phyloP scores from a whole-genome alignment of 768 basidiomycete species.

The Amanita rimosa region DNA sequence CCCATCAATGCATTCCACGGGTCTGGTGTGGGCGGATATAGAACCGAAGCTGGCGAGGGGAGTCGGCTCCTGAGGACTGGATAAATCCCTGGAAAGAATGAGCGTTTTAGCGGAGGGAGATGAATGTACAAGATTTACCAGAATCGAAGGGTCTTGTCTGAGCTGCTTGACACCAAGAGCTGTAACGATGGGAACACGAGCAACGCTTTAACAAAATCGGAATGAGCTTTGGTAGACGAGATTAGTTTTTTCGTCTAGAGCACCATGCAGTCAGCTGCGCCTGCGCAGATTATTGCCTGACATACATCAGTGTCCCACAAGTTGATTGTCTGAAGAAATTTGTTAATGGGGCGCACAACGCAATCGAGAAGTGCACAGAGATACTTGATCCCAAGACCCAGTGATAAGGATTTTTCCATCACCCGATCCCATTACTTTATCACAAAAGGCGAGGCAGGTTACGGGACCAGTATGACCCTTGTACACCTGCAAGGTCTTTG shows the following conservation, averaged over 20 bases:
- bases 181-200: constrained; percentile 54
- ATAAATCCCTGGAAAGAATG: constrained; percentile 47
- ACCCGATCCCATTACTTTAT: constrained; percentile 25
- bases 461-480: constrained; percentile 86
- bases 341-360: not conserved
- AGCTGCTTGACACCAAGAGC: constrained; percentile 76
- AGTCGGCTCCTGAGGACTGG: constrained; percentile 25
- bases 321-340: constrained; percentile 61
- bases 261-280: not conserved
- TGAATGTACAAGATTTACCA: constrained; percentile 47
- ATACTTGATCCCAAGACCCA: constrained; percentile 88
- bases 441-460: constrained; percentile 66
- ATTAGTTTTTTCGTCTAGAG: constrained; percentile 58
- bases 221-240: constrained; percentile 67
- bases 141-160: constrained; percentile 80
- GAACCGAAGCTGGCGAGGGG: constrained; percentile 48
- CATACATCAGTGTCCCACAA: constrained; percentile 75
- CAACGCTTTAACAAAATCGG: constrained; percentile 86
- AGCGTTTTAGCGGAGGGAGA: not conserved
- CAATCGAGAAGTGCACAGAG: constrained; percentile 1
- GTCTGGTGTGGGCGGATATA: constrained; percentile 78
- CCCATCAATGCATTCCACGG: constrained; percentile 72
- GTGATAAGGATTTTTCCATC: constrained; percentile 57
- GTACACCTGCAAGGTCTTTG: constrained; percentile 65
- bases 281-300: constrained; percentile 1